Conservation (phyloP, 1,284 basidiomycete species). For the Ceratobasidium sp. region DNA sequence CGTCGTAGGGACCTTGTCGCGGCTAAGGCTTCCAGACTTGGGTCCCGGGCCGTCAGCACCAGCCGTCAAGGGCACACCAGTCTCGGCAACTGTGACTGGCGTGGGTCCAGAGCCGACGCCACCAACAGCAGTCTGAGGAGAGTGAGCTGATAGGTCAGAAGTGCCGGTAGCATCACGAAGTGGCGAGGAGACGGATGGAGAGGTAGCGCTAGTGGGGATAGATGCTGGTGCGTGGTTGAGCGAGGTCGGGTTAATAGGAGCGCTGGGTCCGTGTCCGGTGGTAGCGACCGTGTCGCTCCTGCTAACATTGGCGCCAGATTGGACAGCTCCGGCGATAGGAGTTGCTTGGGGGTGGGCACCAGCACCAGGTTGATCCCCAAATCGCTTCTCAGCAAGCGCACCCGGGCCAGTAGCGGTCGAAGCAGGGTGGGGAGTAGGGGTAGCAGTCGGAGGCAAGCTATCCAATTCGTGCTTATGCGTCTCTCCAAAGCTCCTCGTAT, state of each 20-base stretch:
- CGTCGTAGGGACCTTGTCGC: conserved; percentile 26
- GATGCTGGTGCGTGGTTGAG: conserved; percentile 71
- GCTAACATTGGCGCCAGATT: conserved; percentile 8
- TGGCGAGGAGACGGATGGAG: conserved; percentile 51
- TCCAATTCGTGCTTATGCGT: conserved; percentile 80
- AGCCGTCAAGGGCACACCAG: conserved; percentile 68
- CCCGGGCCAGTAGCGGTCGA: conserved; percentile 22
- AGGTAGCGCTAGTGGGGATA: conserved; percentile 58
- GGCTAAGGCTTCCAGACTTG: conserved; percentile 63
- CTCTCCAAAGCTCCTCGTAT: conserved; percentile 83
- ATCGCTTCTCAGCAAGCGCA: conserved; percentile 29
- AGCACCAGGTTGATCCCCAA: conserved; percentile 39
- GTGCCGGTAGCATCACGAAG: conserved; percentile 46
- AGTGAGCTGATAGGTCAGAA: too few species aligned
- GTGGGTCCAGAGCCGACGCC: conserved; percentile 30
- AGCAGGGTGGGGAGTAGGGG: conserved; percentile 23
- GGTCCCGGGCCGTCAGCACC: conserved; percentile 71
- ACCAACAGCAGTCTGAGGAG: conserved; percentile 53
- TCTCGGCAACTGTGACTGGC: conserved; percentile 73
- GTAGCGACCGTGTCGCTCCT: conserved; percentile 25
- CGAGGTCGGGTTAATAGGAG: conserved; percentile 66
- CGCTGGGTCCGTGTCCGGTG: conserved; percentile 51
- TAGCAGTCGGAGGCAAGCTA: conserved; percentile 55
- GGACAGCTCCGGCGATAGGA: too few species aligned
- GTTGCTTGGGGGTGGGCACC: conserved; percentile 6